A percentile compares a stretch with the other conserved stretches of the same genome.
Conservation (phyloP, 768 basidiomycete genomes). For the Postia placenta region DNA sequence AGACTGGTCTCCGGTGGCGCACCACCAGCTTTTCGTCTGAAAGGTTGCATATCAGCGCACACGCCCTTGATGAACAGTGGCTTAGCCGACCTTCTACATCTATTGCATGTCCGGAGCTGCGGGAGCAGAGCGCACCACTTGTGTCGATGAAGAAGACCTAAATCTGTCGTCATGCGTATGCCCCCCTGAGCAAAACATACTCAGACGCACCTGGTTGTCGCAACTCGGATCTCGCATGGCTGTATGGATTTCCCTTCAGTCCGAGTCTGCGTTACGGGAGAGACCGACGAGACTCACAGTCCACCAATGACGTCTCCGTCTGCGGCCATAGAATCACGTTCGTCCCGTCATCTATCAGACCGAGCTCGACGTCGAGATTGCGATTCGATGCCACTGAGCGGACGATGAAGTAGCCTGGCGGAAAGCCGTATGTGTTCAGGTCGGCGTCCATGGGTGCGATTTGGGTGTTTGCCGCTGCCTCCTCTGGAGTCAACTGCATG, state of each 20-base stretch:
- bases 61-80: slow-evolving; percentile 6
- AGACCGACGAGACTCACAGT: slow-evolving; percentile 39
- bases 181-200: not conserved
- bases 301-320: slow-evolving; percentile 72
- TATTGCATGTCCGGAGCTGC: slow-evolving; percentile 74
- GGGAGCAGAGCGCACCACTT: slow-evolving; percentile 70
- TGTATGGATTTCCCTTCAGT: slow-evolving; percentile 20
- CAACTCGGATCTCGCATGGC: slow-evolving; percentile 62
- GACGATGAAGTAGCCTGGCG: slow-evolving; percentile 56
- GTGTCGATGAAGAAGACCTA: slow-evolving; percentile 84
- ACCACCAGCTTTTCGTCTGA: slow-evolving; percentile 62
- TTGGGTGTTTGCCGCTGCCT: slow-evolving; percentile 13
- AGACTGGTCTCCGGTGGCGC: slow-evolving; percentile 71
- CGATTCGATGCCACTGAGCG: slow-evolving; percentile 47
- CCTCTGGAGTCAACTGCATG: slow-evolving; percentile 17
- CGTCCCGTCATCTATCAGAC: slow-evolving; percentile 53
- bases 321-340: slow-evolving; percentile 63
- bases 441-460: slow-evolving; percentile 16
- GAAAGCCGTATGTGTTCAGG: slow-evolving; percentile 25
- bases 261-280: no score
- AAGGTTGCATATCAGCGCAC: slow-evolving; percentile 1
- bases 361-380: slow-evolving; percentile 50
- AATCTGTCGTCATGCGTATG: no score
- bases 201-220: slow-evolving; percentile 60
- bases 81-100: slow-evolving; percentile 59